These are phyloP conservation scores for Metschnikowia cubensis DNA, from an alignment of 805 yeast species.

Conservation along the genomic window DNA sequence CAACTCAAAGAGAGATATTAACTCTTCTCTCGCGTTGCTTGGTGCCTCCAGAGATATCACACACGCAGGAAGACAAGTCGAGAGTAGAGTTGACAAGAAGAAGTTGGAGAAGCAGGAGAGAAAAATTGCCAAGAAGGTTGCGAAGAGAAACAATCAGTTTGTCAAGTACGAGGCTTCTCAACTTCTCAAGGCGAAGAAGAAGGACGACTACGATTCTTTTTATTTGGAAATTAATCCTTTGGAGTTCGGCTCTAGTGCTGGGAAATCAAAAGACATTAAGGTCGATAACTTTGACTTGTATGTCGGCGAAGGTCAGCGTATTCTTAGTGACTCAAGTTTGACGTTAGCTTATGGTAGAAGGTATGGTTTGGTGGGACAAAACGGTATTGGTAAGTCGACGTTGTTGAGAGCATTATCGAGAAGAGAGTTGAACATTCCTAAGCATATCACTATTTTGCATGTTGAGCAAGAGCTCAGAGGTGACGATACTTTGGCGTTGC, in stretches of 20 bases:
- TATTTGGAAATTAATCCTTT: constrained; percentile 93
- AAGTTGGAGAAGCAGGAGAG: constrained; percentile 96
- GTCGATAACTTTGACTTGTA: constrained; percentile 88
- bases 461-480: constrained; percentile 97
- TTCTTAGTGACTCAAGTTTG: constrained; percentile 80
- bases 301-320: constrained; percentile 94
- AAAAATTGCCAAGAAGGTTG: constrained; percentile 95
- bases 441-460: constrained; percentile 90
- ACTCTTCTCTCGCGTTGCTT: constrained; percentile 69
- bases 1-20: constrained; percentile 64
- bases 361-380: constrained; percentile 96
- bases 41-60: constrained; percentile 84
- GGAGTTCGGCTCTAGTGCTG: constrained; percentile 77
- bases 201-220: constrained; percentile 87
- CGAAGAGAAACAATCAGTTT: constrained; percentile 78
- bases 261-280: constrained; percentile 95
- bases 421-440: constrained; percentile 91
- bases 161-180: constrained; percentile 94
- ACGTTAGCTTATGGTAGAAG: constrained; percentile 89
- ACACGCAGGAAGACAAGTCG: constrained; percentile 87
- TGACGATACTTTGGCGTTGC: constrained; percentile 86
- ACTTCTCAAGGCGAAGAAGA: constrained; percentile 59
- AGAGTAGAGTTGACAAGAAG: constrained; percentile 92
- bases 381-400: constrained; percentile 99
- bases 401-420: constrained; percentile 84